Evolutionary conservation across 441 rosid species (phyloP).

Genomic region (Aleurites moluccanus): DNA sequence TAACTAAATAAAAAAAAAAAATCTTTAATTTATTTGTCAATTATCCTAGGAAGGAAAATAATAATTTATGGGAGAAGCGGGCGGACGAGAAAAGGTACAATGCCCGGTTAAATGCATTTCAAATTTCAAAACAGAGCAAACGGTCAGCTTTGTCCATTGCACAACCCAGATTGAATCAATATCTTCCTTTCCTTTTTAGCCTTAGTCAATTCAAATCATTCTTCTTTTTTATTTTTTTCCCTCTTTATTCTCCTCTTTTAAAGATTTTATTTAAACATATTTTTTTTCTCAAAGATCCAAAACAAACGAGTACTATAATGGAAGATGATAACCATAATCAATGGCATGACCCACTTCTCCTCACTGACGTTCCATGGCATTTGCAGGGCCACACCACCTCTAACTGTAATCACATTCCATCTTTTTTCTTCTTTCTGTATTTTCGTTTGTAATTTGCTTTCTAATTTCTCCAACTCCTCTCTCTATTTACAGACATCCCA

Average conservation of each 20-base stretch:
- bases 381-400: conserved; percentile 22
- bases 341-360: conserved; percentile 51
- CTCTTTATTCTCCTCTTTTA: neutral
- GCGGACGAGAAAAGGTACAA: too few species aligned
- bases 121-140: conserved; percentile 42
- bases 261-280: too few species aligned
- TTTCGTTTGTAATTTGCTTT: neutral
- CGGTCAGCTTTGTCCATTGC: conserved; percentile 37
- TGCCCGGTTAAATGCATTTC: conserved; percentile 25
- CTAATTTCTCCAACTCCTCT: neutral
- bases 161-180: neutral
- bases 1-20: too few species aligned
- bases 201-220: conserved; percentile 31
- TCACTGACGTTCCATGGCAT: conserved; percentile 44
- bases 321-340: conserved; percentile 34
- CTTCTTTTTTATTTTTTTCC: conserved; percentile 4
- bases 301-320: conserved; percentile 28
- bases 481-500: conserved; percentile 25
- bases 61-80: too few species aligned
- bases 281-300: neutral
- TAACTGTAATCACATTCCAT: conserved; percentile 31
- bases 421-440: neutral
- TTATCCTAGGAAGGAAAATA: too few species aligned
- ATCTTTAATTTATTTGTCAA: too few species aligned
- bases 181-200: conserved; percentile 10